Base-by-base conservation (phyloP, 306 rosid species). In the Vicia faba region DNA sequence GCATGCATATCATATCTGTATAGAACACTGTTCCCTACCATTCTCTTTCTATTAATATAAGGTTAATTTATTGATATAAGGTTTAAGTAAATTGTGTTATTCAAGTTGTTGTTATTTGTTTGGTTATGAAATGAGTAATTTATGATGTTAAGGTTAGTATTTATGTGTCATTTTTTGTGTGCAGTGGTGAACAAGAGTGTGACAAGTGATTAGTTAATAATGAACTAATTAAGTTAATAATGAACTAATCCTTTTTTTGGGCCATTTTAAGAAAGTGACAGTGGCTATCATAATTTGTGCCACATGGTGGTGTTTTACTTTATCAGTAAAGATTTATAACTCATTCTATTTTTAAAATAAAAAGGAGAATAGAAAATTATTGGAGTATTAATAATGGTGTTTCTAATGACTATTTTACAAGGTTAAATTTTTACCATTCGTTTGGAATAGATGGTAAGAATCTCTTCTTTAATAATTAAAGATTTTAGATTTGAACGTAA, bases 1-100 rank as follows among this genome's bases (percentile, higher is more conserved):
- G 33, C 78, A 69, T 73, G 63, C 59, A 65, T 65, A 48, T 64
- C 56, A 45, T 64, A 68, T 69, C 3, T 51, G 57, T 74, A 61
- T 28, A 63, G 79, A 9, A 66, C 45, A 76, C 26, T 71, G 57
- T 65, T 65, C 70, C 70, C 70, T 33, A n/a, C 61, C 38, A 25
- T n/a, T 26, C 5, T 23, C 72, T 60, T 46, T 46, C 75, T 55
- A 26, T 29, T 20, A 20, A 51, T 51, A 51, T 51, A 15, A 15
- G 48, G 39, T 60, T 77, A 29, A 65, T 66, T 4, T 62, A 4
- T 26, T 23, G 8, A 2, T 20, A 61, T 28, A 38, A 26, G 33
- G 14, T 51, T 41, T 53, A 53, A 36, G 25, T 19, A 56, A 54
- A 61, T 62, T 68, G 13, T 16, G 54, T 56, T 31, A 20, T 45